phyloP scores from a whole-genome alignment of 495 filamentous ascomycete genomes.

The Penicillium simplicissimum region DNA sequence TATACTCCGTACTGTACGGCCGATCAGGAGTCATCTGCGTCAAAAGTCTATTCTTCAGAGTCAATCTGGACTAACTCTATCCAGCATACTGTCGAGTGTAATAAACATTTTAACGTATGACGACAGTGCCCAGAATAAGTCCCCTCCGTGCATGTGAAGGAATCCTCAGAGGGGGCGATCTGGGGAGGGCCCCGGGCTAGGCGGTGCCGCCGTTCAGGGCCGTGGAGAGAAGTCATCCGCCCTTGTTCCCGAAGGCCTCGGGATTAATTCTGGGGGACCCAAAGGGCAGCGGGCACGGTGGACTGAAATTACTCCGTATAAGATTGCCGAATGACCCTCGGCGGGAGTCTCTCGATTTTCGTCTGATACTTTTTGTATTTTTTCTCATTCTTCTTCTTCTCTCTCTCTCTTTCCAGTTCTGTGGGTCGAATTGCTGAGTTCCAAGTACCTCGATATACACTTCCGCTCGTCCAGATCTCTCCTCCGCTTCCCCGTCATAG shows the following conservation, averaged over 20 bases:
- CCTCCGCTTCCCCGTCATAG: constrained; percentile 47
- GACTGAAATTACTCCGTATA: constrained; percentile 11
- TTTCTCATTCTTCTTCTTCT: background rate
- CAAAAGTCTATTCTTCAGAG: background rate
- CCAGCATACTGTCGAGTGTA: background rate
- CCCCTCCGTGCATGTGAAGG: constrained; percentile 23
- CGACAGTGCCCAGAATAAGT: constrained; percentile 12
- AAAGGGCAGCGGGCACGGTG: constrained; percentile 3
- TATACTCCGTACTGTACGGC: background rate
- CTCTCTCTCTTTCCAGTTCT: constrained; percentile 1
- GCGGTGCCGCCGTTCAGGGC: constrained; percentile 11
- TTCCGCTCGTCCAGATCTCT: constrained; percentile 49
- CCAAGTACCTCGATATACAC: constrained; percentile 5
- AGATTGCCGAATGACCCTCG: constrained; percentile 12
- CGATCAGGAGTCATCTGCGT: background rate
- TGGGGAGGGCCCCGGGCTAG: constrained; percentile 1
- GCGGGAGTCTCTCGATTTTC: constrained; percentile 1
- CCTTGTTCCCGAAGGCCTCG: constrained; percentile 37
- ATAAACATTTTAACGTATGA: constrained; percentile 16
- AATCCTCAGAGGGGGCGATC: constrained; percentile 6
- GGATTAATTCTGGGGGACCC: constrained; percentile 13
- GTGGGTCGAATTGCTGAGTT: background rate
- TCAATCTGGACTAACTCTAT: background rate
- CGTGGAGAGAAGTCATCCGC: constrained; percentile 24
- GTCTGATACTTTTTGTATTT: constrained; percentile 3